These are phyloP conservation scores for Corchorus capsularis DNA, from an alignment of 345 rosid species.

Conservation along the genomic window DNA sequence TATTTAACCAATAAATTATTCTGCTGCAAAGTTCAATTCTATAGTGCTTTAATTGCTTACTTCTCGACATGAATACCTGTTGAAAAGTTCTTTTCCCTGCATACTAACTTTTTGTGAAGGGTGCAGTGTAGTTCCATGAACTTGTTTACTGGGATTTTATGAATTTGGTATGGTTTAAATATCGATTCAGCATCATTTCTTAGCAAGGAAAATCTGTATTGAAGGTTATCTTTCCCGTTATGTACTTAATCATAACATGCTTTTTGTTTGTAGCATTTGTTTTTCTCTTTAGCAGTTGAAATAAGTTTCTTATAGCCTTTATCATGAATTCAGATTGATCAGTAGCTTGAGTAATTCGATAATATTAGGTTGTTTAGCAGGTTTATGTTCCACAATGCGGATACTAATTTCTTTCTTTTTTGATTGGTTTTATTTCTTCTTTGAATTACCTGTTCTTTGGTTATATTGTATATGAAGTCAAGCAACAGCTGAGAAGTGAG, in stretches of 20 bases:
- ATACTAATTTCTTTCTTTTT: background rate
- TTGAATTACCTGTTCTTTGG: background rate
- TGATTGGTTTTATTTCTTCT: background rate
- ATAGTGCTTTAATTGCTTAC: background rate
- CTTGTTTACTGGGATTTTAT: background rate
- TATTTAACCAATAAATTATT: background rate
- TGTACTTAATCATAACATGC: background rate
- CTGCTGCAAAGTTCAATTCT: conserved; percentile 2
- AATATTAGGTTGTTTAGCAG: background rate
- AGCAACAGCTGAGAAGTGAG: background rate
- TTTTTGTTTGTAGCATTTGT: background rate
- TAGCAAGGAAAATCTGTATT: background rate
- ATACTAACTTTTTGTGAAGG: conserved; percentile 8
- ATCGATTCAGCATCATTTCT: background rate
- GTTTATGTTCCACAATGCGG: background rate
- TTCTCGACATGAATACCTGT: background rate
- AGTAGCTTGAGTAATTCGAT: background rate
- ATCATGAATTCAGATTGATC: background rate
- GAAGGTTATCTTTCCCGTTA: background rate
- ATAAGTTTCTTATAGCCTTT: background rate
- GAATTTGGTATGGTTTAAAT: too few relatives aligned
- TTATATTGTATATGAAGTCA: background rate
- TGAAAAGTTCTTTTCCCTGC: background rate
- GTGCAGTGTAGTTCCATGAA: background rate
- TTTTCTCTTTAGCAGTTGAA: background rate